A percentile compares a stretch with the other conserved stretches of the same genome.
phyloP scores from a whole-genome alignment of 1,139 yeast species.

The Yamadazyma friedrichii region DNA sequence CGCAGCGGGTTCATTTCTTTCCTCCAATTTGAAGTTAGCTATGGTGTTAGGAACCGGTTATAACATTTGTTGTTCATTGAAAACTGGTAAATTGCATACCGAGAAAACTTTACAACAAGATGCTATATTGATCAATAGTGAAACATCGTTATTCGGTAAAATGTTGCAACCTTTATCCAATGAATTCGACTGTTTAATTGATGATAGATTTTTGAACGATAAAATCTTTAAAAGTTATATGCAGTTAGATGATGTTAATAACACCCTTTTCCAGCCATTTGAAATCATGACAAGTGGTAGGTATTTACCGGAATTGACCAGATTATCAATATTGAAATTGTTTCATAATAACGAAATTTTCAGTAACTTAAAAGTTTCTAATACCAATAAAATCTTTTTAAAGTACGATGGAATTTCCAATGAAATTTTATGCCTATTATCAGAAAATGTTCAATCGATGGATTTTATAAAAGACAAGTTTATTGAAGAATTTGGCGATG shows the following conservation, averaged over 20 bases:
- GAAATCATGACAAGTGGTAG: conserved; percentile 57
- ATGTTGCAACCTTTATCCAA: conserved; percentile 31
- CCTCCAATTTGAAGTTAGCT: conserved; percentile 37
- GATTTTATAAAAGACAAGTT: conserved; percentile 25
- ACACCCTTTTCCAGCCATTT: conserved; percentile 49
- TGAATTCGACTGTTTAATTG: conserved; percentile 37
- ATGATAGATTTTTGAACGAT: conserved; percentile 27
- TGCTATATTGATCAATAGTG: conserved; percentile 36
- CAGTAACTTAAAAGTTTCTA: conserved; percentile 4
- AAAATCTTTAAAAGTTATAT: conserved; percentile 30
- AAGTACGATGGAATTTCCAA: conserved; percentile 41
- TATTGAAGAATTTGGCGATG: conserved; percentile 22
- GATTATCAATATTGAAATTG: conserved; percentile 41
- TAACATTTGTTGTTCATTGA: conserved; percentile 42
- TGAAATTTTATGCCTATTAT: conserved; percentile 38
- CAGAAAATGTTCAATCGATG: conserved; percentile 21
- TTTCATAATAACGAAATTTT: conserved; percentile 32
- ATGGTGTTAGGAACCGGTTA: conserved; percentile 49
- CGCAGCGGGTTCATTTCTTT: conserved; percentile 44
- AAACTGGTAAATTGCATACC: conserved; percentile 20
- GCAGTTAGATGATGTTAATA: conserved; percentile 28
- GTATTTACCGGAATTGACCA: conserved; percentile 52
- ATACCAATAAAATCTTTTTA: conserved; percentile 12
- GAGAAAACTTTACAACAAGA: conserved; percentile 23
- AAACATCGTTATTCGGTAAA: conserved; percentile 42